Percentiles rank a stretch among this genome's conserved stretches.
Conservation (phyloP, 2,329 filamentous ascomycete species). For the Cordyceps pruinosa region DNA sequence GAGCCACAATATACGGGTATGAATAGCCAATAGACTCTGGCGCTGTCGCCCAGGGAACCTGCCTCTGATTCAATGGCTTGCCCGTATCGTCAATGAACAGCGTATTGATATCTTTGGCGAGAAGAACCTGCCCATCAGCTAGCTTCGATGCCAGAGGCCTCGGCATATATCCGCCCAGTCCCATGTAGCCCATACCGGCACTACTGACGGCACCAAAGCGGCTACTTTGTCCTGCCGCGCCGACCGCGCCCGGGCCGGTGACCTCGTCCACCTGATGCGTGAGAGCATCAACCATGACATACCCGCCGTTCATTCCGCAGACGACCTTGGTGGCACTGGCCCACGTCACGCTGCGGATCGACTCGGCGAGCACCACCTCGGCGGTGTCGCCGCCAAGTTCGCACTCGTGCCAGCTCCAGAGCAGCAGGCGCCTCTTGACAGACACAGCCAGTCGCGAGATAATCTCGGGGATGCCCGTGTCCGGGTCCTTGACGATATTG, state of each 20-base stretch:
- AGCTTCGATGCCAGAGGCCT: conserved; percentile 82
- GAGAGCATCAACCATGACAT: conserved; percentile 79
- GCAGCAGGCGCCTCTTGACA: conserved; percentile 78
- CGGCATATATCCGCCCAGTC: conserved; percentile 83
- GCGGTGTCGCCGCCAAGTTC: conserved; percentile 67
- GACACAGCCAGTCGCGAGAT: conserved; percentile 87
- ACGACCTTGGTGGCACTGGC: conserved; percentile 79
- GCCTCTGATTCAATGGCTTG: conserved; percentile 71
- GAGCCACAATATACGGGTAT: conserved; percentile 86
- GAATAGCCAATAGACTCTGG: conserved; percentile 93
- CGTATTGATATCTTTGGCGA: conserved; percentile 98
- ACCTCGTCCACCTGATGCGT: conserved; percentile 71
- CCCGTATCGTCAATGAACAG: conserved; percentile 83
- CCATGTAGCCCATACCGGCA: conserved; percentile 94
- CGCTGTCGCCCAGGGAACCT: conserved; percentile 85
- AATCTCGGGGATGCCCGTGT: conserved; percentile 84
- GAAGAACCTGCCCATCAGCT: conserved; percentile 72
- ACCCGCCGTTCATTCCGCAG: conserved; percentile 85
- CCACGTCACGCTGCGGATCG: conserved; percentile 87
- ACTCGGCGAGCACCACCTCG: conserved; percentile 74
- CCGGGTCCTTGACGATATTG: conserved; percentile 85
- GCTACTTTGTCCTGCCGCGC: conserved; percentile 55
- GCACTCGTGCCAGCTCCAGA: conserved; percentile 96
- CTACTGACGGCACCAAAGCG: conserved; percentile 78
- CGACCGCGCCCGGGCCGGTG: conserved; percentile 65